Base-by-base conservation (phyloP, 2,329 filamentous ascomycete genomes). In the Arthrobotrys sphaeroides region DNA sequence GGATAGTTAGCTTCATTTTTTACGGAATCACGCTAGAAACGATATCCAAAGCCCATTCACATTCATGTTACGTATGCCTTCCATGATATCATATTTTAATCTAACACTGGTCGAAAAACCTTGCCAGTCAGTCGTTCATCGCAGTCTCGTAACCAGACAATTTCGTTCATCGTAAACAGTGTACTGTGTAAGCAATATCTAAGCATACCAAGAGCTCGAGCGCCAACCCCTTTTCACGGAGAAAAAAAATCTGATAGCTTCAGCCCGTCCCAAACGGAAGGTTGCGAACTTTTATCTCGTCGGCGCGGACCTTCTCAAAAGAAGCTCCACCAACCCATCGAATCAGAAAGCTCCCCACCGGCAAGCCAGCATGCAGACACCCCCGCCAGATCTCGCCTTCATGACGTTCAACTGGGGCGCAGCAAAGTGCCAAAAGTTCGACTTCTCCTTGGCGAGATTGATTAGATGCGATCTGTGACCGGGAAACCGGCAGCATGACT, bases 341-440 rank as follows among this genome's bases (percentile, higher is more conserved):
- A 55, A 55, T 55, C 31, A 55, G 51, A 55, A 38, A 55, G 51
- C 51, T 55, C 51, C 51, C 51, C 51, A 55, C 49, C 24, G 13
- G 26, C 51, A 55, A 38, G 42, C 47, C n/a, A 42, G 33, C 18
- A 28, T 53, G 36, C 28, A 51, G 28, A 38, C 42, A n/a, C 59
- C 24, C 38, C 28, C 33, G 38, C 40, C 18, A 61, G 9, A 31
- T 47, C 40, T 69, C 36, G 53, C 55, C 49, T 36, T 42, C 28
- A 68, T 68, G 64, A 68, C 64, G 64, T 53, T 40, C 43, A 22
- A 40, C 45, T n/a, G 66, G 60, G 66, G 66, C 66, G 66, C 66
- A 70, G 66, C 45, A 36, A 22, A 18, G 43, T n/a, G n/a, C 31
- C 22, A 10, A 70, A 53, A 38, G 20, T 47, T 69, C 33, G 10